Base-by-base conservation (phyloP, 352 stramenopile genomes). In the Phytopythium cucurbitacearum region DNA sequence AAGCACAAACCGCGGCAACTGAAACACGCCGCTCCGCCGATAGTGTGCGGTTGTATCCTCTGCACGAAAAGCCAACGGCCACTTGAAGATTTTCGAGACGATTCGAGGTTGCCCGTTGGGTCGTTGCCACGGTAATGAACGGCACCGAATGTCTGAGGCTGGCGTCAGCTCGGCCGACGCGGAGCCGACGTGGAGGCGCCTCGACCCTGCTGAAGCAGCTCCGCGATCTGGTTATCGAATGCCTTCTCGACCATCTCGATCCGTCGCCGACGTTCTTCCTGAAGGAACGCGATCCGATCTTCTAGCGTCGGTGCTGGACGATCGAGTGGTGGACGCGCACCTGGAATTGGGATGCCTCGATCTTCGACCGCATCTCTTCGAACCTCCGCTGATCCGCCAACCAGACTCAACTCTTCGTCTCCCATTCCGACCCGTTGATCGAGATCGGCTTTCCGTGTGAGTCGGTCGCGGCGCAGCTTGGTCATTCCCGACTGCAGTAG, bases 161-260 rank as follows among this genome's bases (percentile, higher is more conserved):
- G 21, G 21, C 21, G 21, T 28, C 21, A 28, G 21, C 1, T 28
- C 21, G 21, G 21, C 21, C 21, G 21, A 28, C 21, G 21, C 21
- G 21, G 21, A 28, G 21, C 21, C 21, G 21, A 28, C 21, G 21
- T 28, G 21, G 21, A 28, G 21, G 21, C 21, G 21, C 21, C 21
- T 28, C 21, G 21, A 28, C 21, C 21, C 41, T 65, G 57, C 11
- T 42, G 65, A 42, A 72, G 39, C 41, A 81, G 54, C 16, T 42
- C 39, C 33, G 62, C 49, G 34, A 85, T 46, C 13, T 75, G 47
- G 16, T 72, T 59, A 12, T 83, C 60, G 41, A 76, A 85, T 13
- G 57, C 66, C 49, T 58, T 57, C 51, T 85, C 72, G 4, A 70
- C 64, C 40, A 67, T 44, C 37, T 67, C 62, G 1, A 83, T 15